These are phyloP conservation scores for Tardiomyces blankii DNA, from an alignment of 1,139 yeast species.

Conservation along the genomic window DNA sequence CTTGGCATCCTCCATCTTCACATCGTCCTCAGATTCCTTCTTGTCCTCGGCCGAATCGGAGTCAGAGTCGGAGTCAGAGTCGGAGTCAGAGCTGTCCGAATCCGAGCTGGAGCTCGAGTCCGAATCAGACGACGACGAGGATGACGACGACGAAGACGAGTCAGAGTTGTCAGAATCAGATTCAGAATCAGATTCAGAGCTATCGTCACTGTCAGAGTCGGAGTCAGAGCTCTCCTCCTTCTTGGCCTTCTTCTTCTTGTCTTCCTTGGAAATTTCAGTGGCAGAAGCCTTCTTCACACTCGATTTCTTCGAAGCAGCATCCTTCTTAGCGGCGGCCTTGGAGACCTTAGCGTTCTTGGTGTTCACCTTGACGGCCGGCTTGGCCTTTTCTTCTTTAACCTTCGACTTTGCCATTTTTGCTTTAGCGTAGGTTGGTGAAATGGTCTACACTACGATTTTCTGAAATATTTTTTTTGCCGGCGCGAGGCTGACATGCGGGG, in stretches of 20 bases:
- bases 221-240: constrained; percentile 18
- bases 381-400: constrained; percentile 18
- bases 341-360: constrained; percentile 15
- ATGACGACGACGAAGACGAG: background rate
- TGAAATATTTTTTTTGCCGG: too few relatives aligned
- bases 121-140: constrained; percentile 1
- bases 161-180: constrained; percentile 11
- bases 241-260: constrained; percentile 19
- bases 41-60: constrained; percentile 17
- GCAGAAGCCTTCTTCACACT: constrained; percentile 15
- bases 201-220: constrained; percentile 27
- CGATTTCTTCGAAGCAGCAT: constrained; percentile 13
- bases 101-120: constrained; percentile 21
- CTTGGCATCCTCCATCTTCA: constrained; percentile 1
- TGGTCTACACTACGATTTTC: too few relatives aligned
- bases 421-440: constrained; percentile 5
- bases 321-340: constrained; percentile 20
- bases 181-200: constrained; percentile 17
- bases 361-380: constrained; percentile 19
- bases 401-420: constrained; percentile 11
- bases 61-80: constrained; percentile 23
- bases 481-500: too few relatives aligned
- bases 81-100: constrained; percentile 13
- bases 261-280: constrained; percentile 15
- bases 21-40: constrained; percentile 6